These are phyloP conservation scores for Mycena citricolor DNA, from an alignment of 1,284 basidiomycete species.

Conservation along the genomic window DNA sequence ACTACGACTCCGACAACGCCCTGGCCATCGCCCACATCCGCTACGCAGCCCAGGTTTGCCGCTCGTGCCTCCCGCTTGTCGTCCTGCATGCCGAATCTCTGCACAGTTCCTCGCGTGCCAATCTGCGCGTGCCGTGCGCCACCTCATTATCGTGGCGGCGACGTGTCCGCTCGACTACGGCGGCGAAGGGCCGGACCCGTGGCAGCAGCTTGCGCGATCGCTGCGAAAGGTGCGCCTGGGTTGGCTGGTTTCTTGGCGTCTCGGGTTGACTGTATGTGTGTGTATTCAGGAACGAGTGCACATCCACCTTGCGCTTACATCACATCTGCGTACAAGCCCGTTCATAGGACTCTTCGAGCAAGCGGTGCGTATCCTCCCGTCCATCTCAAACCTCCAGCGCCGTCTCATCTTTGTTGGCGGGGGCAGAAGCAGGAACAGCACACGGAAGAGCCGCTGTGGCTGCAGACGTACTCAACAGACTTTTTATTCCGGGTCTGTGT, in stretches of 20 bases:
- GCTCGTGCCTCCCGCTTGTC: background rate
- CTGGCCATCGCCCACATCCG: slow-evolving; percentile 44
- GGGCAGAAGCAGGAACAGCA: slow-evolving; percentile 19
- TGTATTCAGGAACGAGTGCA: slow-evolving; percentile 48
- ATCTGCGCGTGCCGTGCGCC: slow-evolving; percentile 33
- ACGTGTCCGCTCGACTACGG: slow-evolving; percentile 40
- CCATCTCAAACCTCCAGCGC: no score
- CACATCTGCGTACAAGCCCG: slow-evolving; percentile 42
- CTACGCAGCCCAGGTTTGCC: slow-evolving; percentile 45
- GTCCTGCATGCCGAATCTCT: background rate
- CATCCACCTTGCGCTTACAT: slow-evolving; percentile 56
- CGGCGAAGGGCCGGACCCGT: slow-evolving; percentile 17
- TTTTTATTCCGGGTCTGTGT: slow-evolving; percentile 17
- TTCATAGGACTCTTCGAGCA: slow-evolving; percentile 53
- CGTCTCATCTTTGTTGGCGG: background rate
- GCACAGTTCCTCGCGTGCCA: slow-evolving; percentile 10
- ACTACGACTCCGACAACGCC: slow-evolving; percentile 40
- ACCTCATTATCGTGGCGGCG: slow-evolving; percentile 58
- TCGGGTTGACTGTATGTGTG: no score
- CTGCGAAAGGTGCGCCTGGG: slow-evolving; percentile 19
- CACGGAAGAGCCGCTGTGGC: slow-evolving; percentile 37
- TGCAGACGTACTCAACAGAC: slow-evolving; percentile 14
- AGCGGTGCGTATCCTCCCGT: slow-evolving; percentile 42
- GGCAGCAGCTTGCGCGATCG: slow-evolving; percentile 11
- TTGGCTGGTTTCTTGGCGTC: no score